A percentile compares a stretch with the other conserved stretches of the same genome.
Conservation (phyloP, 305 asterid species). For the Fraxinus sp. region DNA sequence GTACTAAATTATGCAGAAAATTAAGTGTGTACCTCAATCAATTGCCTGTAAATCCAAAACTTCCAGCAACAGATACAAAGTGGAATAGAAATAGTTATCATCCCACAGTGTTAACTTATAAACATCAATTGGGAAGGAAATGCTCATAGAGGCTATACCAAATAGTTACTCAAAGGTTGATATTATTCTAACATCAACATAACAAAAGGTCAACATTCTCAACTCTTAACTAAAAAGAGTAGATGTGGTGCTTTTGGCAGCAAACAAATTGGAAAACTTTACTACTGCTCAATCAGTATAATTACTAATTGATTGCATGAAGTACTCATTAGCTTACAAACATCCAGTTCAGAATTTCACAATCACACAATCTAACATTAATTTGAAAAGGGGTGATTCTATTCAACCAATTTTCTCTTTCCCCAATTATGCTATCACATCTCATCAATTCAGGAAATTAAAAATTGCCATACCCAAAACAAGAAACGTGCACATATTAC, state of each 20-base stretch:
- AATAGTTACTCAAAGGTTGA: not conserved
- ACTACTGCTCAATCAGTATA: not conserved
- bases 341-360: slow-evolving; percentile 17
- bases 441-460: slow-evolving; percentile 24
- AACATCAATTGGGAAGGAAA: slow-evolving; percentile 4
- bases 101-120: not conserved
- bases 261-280: not conserved
- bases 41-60: not conserved
- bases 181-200: not conserved
- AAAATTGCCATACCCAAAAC: not conserved
- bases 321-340: not conserved
- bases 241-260: not conserved
- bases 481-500: not conserved
- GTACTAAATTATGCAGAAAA: not conserved
- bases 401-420: not conserved
- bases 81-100: not conserved
- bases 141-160: not conserved
- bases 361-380: slow-evolving; percentile 15
- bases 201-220: not conserved
- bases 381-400: not conserved
- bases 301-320: not conserved
- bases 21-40: not conserved
- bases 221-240: not conserved
- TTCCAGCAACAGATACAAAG: not conserved
- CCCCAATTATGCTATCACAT: slow-evolving; percentile 3